Evolutionary conservation across 2,329 filamentous ascomycete species (phyloP).

Genomic region (Tolypocladium inflatum): DNA sequence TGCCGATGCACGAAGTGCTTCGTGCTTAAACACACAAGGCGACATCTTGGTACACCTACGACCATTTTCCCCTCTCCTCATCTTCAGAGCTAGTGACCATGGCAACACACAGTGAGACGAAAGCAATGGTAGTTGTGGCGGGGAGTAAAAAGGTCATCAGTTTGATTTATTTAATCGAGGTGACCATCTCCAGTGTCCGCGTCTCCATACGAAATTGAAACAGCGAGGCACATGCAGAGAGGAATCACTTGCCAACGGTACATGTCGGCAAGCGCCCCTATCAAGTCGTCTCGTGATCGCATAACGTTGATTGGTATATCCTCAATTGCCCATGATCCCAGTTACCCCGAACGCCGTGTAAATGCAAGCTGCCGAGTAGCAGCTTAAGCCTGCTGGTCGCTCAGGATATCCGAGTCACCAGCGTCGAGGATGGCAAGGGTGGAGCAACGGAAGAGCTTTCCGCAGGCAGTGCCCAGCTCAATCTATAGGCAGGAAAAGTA

Average conservation of each 20-base stretch:
- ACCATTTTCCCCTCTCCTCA: background rate
- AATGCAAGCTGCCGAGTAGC: constrained; percentile 14
- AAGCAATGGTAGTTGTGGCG: background rate
- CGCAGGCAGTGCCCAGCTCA: constrained; percentile 94
- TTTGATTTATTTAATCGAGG: constrained; percentile 10
- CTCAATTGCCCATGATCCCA: constrained; percentile 22
- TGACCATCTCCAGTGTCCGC: constrained; percentile 3
- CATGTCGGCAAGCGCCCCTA: constrained; percentile 4
- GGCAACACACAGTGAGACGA: background rate
- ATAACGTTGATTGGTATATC: constrained; percentile 27
- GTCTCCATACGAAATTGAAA: background rate
- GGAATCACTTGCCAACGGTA: constrained; percentile 10
- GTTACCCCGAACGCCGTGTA: constrained; percentile 34
- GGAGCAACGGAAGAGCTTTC: constrained; percentile 97
- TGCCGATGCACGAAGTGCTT: background rate
- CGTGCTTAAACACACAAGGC: background rate
- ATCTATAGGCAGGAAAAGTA: constrained; percentile 59
- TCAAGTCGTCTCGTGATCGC: constrained; percentile 20
- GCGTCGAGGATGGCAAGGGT: constrained; percentile 96
- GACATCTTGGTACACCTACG: background rate
- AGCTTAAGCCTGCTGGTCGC: constrained; percentile 57
- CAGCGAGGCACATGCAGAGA: constrained; percentile 13
- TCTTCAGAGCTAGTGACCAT: background rate
- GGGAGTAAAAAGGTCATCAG: constrained; percentile 8
- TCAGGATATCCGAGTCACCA: constrained; percentile 96